These are phyloP conservation scores for Xerophyta viscosa DNA, from an alignment of 106 monocot genomes.

Conservation along the genomic window DNA sequence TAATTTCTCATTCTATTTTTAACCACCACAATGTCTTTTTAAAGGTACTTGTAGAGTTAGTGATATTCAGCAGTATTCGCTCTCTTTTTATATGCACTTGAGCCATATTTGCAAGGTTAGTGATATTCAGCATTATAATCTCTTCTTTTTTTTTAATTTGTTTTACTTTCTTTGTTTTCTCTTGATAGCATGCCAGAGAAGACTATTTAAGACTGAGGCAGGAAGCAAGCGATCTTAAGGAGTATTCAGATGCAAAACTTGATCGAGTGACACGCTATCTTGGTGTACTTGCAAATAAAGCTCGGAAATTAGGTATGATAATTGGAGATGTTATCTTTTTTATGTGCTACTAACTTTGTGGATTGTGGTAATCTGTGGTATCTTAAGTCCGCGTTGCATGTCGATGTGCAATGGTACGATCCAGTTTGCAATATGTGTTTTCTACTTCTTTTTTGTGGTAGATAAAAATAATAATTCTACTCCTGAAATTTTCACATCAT, in stretches of 20 bases:
- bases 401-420: no score
- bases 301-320: constrained; percentile 75
- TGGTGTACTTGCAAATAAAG: constrained; percentile 86
- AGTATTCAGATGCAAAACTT: constrained; percentile 91
- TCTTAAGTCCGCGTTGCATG: neutral
- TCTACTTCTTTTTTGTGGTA: neutral
- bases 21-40: no score
- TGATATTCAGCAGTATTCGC: no score
- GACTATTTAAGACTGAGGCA: constrained; percentile 86
- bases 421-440: neutral
- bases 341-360: neutral
- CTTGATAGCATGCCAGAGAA: constrained; percentile 60
- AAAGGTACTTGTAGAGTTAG: no score
- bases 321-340: constrained; percentile 4
- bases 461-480: no score
- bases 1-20: neutral
- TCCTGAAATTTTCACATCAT: no score
- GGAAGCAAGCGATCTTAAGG: constrained; percentile 81
- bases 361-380: neutral
- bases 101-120: neutral
- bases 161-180: neutral
- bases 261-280: constrained; percentile 90
- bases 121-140: neutral
- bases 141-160: neutral
- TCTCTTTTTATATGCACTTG: no score